phyloP scores from a whole-genome alignment of 371 early-diverging fungal species.

The Mortierella sp. region DNA sequence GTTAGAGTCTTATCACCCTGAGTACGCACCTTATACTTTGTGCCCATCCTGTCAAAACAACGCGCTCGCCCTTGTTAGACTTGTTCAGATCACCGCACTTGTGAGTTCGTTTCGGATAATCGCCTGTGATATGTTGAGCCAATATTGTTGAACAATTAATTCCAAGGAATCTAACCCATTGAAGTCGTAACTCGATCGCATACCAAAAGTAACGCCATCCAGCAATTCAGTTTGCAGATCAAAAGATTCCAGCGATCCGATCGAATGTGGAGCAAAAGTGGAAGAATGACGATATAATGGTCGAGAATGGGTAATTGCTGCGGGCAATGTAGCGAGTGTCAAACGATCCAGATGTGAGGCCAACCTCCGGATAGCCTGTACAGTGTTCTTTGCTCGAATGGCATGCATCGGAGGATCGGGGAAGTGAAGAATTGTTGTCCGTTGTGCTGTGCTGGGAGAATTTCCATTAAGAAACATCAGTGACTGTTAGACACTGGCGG shows the following conservation, averaged over 20 bases:
- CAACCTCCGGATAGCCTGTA: constrained; percentile 5
- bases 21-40: constrained; percentile 70
- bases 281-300: background rate
- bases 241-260: background rate
- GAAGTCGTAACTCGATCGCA: background rate
- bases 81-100: constrained; percentile 74
- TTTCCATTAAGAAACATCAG: background rate
- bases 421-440: background rate
- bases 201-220: constrained; percentile 50
- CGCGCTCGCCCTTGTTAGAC: constrained; percentile 68
- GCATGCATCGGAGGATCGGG: constrained; percentile 14
- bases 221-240: constrained; percentile 25
- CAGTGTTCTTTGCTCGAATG: constrained; percentile 16
- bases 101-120: constrained; percentile 75
- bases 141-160: background rate
- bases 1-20: background rate
- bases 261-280: background rate
- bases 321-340: background rate
- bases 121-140: constrained; percentile 22
- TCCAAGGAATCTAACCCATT: background rate
- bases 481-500: background rate
- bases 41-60: constrained; percentile 83
- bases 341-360: too few relatives aligned
- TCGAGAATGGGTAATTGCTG: background rate
- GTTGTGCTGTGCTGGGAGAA: background rate